Percentiles rank a stretch among this genome's conserved stretches.
These are phyloP conservation scores for Hansenula lynferdii DNA, from an alignment of 1,139 yeast species.

Conservation along the genomic window DNA sequence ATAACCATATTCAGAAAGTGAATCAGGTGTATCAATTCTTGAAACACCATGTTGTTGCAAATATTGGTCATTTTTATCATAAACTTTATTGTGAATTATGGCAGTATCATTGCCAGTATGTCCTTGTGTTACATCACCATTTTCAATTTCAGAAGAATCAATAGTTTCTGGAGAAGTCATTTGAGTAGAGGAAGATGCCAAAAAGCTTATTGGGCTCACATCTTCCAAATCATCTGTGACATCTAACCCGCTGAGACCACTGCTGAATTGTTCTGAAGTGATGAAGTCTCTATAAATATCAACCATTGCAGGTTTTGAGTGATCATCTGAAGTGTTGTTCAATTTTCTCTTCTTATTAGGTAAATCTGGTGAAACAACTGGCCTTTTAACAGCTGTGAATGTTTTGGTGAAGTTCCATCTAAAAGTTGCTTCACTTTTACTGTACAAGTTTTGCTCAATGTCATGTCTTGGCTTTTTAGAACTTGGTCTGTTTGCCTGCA, in stretches of 20 bases:
- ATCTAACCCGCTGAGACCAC: too few species aligned
- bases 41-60: not conserved
- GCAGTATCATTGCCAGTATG: conserved; percentile 1
- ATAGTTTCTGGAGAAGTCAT: conserved; percentile 2
- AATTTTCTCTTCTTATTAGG: not conserved
- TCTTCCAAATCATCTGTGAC: not conserved
- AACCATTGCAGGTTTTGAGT: too few species aligned
- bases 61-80: too few species aligned
- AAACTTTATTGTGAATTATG: conserved; percentile 1
- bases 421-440: conserved; percentile 16
- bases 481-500: conserved; percentile 20
- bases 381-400: too few species aligned
- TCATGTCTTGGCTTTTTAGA: conserved; percentile 26
- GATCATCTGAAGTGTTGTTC: too few species aligned
- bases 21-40: not conserved
- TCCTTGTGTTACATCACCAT: not conserved
- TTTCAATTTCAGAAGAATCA: not conserved
- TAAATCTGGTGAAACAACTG: too few species aligned
- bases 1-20: not conserved
- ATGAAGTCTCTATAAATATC: too few species aligned
- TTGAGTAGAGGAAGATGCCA: conserved; percentile 3
- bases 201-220: conserved; percentile 7
- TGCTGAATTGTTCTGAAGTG: too few species aligned
- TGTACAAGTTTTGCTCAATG: conserved; percentile 25
- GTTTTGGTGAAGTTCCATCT: conserved; percentile 20